Evolutionary conservation across 148 eudicot species (phyloP).

Genomic region (Diospyros lotus): DNA sequence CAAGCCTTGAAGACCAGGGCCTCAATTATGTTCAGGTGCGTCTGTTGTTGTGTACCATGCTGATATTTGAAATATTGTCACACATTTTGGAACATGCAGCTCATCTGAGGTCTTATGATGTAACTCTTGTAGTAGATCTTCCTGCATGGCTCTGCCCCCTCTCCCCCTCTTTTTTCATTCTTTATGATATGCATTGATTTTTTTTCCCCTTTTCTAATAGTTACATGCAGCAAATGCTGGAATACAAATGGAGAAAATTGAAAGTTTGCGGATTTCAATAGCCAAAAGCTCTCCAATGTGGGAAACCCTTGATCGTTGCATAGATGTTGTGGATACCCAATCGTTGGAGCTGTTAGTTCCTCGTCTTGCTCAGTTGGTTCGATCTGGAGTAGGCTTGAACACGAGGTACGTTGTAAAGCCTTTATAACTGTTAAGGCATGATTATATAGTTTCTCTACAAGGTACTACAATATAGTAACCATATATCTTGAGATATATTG

Average conservation of each 20-base stretch:
- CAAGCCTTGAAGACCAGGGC: conserved; percentile 97
- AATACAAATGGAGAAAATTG: conserved; percentile 88
- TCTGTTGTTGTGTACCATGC: conserved; percentile 10
- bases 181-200: conserved; percentile 8
- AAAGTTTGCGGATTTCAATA: conserved; percentile 78
- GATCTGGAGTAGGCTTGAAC: conserved; percentile 90
- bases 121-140: too few relatives aligned
- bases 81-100: neutral
- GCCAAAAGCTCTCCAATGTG: conserved; percentile 99
- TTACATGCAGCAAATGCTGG: conserved; percentile 91
- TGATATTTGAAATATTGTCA: neutral
- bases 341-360: conserved; percentile 83
- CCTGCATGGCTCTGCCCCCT: too few relatives aligned
- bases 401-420: conserved; percentile 52
- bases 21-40: conserved; percentile 94
- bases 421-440: too few relatives aligned
- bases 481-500: too few relatives aligned
- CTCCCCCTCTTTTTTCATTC: conserved; percentile 10
- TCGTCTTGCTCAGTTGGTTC: conserved; percentile 78
- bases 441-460: too few relatives aligned
- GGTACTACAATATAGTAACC: too few relatives aligned
- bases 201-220: conserved; percentile 33
- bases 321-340: conserved; percentile 75
- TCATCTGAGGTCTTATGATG: neutral
- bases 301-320: conserved; percentile 93